Conservation (phyloP, 2,329 filamentous ascomycete species). For the Spiromastix sp. region DNA sequence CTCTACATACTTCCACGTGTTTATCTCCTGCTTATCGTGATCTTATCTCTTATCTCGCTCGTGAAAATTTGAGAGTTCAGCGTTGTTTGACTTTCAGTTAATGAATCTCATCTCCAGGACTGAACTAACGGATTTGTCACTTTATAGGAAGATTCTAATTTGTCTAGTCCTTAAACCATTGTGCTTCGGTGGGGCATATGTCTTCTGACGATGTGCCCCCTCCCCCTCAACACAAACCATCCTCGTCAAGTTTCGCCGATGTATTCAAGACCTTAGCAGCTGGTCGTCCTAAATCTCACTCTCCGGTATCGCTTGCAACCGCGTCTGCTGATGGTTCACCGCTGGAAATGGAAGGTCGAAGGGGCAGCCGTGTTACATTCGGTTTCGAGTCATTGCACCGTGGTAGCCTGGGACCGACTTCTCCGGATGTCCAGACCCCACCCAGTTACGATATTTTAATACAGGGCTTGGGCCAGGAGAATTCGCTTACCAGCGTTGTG, state of each 20-base stretch:
- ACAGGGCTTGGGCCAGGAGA: slow-evolving; percentile 23
- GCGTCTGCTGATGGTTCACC: slow-evolving; percentile 21
- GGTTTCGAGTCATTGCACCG: slow-evolving; percentile 34
- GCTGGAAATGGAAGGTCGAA: slow-evolving; percentile 24
- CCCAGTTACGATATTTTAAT: slow-evolving; percentile 30
- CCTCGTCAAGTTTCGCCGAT: slow-evolving; percentile 31
- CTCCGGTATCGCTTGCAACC: slow-evolving; percentile 23
- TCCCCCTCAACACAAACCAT: slow-evolving; percentile 24
- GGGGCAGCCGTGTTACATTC: slow-evolving; percentile 21
- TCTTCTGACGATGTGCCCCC: slow-evolving; percentile 33
- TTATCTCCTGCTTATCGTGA: no score
- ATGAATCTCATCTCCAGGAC: no score
- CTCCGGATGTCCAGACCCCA: slow-evolving; percentile 26
- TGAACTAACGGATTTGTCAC: no score
- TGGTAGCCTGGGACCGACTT: slow-evolving; percentile 23
- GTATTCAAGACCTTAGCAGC: slow-evolving; percentile 34
- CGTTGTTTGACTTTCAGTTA: no score
- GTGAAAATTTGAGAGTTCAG: no score
- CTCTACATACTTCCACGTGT: no score
- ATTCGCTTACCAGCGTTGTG: slow-evolving; percentile 24
- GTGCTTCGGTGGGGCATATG: slow-evolving; percentile 26
- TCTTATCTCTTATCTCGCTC: no score
- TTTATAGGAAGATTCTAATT: no score
- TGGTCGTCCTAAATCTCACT: slow-evolving; percentile 28
- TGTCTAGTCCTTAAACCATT: no score